Evolutionary conservation across 345 rosid genomes (phyloP).

Genomic region (Eutrema heterophyllum): DNA sequence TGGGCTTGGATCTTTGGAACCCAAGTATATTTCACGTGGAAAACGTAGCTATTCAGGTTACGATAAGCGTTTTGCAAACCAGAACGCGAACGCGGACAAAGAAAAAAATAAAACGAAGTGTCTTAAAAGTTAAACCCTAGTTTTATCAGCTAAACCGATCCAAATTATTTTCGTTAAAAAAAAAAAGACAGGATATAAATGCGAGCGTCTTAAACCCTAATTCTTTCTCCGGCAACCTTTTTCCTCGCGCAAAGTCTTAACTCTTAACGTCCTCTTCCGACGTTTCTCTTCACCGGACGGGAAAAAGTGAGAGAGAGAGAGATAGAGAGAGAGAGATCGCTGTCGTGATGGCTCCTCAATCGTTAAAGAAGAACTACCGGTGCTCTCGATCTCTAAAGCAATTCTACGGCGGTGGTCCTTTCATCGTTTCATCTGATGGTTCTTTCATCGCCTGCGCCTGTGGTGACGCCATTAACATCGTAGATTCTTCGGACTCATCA

Average conservation of each 20-base stretch:
- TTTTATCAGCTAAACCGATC: no score
- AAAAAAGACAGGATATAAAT: not conserved
- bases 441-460: slow-evolving; percentile 77
- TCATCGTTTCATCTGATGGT: slow-evolving; percentile 69
- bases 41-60: slow-evolving; percentile 5
- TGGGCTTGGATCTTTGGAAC: slow-evolving; percentile 15
- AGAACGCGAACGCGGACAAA: not conserved
- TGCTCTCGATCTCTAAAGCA: slow-evolving; percentile 68
- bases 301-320: not conserved
- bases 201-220: slow-evolving; percentile 29
- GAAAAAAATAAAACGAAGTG: not conserved
- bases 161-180: no score
- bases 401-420: slow-evolving; percentile 89
- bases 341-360: slow-evolving; percentile 38
- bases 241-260: slow-evolving; percentile 2
- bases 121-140: no score
- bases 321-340: not conserved
- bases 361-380: slow-evolving; percentile 63
- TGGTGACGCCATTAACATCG: slow-evolving; percentile 73
- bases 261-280: not conserved
- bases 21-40: not conserved
- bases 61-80: not conserved
- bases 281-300: not conserved
- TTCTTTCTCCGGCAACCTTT: not conserved
- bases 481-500: slow-evolving; percentile 51